Base-by-base conservation (phyloP, 1,284 basidiomycete species). In the Ustilago vetiveriae region DNA sequence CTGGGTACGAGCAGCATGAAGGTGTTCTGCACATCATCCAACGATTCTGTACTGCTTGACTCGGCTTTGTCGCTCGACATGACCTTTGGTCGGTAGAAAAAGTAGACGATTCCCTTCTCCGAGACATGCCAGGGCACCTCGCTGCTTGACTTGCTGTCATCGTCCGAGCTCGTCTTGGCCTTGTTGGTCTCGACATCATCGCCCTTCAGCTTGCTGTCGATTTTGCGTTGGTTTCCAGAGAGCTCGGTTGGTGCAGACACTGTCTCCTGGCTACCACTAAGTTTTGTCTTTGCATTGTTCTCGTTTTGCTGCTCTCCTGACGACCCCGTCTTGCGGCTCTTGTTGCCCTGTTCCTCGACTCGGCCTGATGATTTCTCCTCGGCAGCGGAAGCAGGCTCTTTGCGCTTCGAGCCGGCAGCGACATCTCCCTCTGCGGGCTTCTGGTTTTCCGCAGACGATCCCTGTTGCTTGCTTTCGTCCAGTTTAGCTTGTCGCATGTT, bases 61-160 rank as follows among this genome's bases (percentile, higher is more conserved):
- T 71, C 63, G 23, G 64, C 71, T n/a, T 58, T 49, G 40, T 71
- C 52, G 11, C 58, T 68, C 14, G 63, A 37, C 11, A 42, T 33
- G 3, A 75, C 74, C 46, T 74, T 75, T 37, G 74, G 74, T 16
- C 74, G 57, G 26, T 75, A 75, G 60, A 74, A 72, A 43, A 67
- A 75, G 45, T 67, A 74, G 41, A 75, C 46, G 36, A 64, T 21
- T 16, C 66, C 66, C 17, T 64, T 69, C 29, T 64, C 66, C 0
- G 51, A 39, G 4, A 69, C 51, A 17, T 69, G 60, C 66, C 66
- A 69, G 10, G 55, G 52, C 9, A 66, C 45, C 23, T 66, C 36
- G 36, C 36, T 19, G 19, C 36, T 37, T 19, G 17, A 21, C 19
- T 21, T 21, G 19, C 19, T 21, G 33, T n/a, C 63, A 3, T 44